Evolutionary conservation across 2,329 filamentous ascomycete genomes (phyloP), one percentile per base, ranked within the genome.

Genomic region (Zasmidium cellare): DNA sequence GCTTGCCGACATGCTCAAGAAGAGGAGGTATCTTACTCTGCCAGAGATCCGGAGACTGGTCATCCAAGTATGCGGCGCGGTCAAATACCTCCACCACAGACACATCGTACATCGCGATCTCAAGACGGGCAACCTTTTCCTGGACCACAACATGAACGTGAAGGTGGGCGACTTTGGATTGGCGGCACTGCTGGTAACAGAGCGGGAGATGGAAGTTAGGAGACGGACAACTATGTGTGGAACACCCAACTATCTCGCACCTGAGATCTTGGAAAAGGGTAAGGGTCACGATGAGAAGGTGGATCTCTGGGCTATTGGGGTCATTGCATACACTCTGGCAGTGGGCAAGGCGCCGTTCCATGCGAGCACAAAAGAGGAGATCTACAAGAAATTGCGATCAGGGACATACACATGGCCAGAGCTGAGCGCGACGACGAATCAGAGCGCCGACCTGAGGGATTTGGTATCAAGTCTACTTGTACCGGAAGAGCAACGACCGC

Each of bases 141-240:
- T 99, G 53, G 94, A 99, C 74, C 85, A 86, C 54, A 82, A 92
- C 65, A 97, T 99, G 93, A 96, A 99, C 70, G 88, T 96, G 68
- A 99, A 99, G 74, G 91, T 99, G 68, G 94, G 94, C 46, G 94
- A 99, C 74, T 99, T 99, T 77, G 94, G 94, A 2, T 82, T 99
- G 55, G 94, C 94, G 25, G 94, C 96, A 24, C 81, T 99, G 67
- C 81, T 97, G 56, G 87, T 97, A 46, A 96, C 92, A 9, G 91
- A 93, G 71, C 92, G 89, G 73, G 94, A 99, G 70, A 90, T 91
- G 83, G 87, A 87, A 74, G 91, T 85, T 55, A 78, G 82, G 66
- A 86, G 94, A 63, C 85, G 96, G 69, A 97, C 91, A 23, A 99
- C 94, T 6, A 85, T 99, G 59, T 99, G 94, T 68, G 94, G 94